Percentiles rank a stretch among this genome's conserved stretches.
These are phyloP conservation scores for Coemansia reversa DNA, from an alignment of 192 early-diverging fungal species.

Conservation along the genomic window DNA sequence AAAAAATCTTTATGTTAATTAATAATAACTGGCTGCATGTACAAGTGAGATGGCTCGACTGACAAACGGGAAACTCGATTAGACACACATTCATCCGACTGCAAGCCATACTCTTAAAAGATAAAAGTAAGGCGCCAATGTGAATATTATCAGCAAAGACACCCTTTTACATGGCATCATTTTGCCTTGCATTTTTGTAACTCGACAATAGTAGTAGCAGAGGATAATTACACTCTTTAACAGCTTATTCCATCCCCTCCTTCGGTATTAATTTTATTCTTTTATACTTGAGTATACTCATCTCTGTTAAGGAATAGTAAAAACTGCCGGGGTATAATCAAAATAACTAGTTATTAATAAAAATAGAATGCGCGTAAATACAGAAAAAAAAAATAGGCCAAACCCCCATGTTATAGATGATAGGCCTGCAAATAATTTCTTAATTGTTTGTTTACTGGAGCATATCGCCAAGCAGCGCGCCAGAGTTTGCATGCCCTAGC, in stretches of 20 bases:
- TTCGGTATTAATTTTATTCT: background rate
- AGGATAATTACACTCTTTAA: background rate
- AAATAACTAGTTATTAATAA: background rate
- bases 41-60: background rate
- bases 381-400: background rate
- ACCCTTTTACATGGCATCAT: no score
- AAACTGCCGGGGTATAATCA: background rate
- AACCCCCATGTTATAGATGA: background rate
- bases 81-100: background rate
- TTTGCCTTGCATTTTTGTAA: background rate
- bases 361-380: constrained; percentile 9
- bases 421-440: background rate
- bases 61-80: background rate
- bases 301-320: background rate
- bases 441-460: constrained; percentile 19
- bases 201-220: background rate
- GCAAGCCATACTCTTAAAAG: background rate
- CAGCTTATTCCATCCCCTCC: background rate
- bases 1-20: background rate
- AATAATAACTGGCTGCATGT: background rate
- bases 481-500: constrained; percentile 43
- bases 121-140: background rate
- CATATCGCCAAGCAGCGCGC: constrained; percentile 45
- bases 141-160: background rate
- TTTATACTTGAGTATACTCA: background rate